phyloP scores from a whole-genome alignment of 352 stramenopile species.

The Globisporangium carolinianum region DNA sequence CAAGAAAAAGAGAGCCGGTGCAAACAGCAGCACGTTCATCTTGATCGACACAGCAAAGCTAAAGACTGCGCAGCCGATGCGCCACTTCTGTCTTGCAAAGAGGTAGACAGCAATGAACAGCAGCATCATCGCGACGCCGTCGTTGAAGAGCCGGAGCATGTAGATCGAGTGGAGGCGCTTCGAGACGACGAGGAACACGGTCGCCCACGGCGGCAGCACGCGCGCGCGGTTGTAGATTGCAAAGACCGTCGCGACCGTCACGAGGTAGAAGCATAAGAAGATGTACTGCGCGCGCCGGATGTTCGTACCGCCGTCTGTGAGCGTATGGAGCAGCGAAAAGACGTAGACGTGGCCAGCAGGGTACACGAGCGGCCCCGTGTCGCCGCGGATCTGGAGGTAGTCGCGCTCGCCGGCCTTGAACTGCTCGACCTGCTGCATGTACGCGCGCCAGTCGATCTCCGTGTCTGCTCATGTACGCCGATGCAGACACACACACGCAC shows the following conservation, averaged over 20 bases:
- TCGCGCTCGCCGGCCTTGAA: conserved; percentile 93
- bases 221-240: conserved; percentile 82
- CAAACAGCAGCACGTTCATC: conserved; percentile 99
- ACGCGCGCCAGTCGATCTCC: conserved; percentile 99
- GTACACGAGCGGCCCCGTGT: conserved; percentile 97
- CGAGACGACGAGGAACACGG: conserved; percentile 89
- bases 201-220: conserved; percentile 80
- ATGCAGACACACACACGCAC: too few relatives aligned
- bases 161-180: conserved; percentile 98
- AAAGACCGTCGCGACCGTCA: conserved; percentile 84
- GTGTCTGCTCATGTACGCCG: conserved; percentile 68
- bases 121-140: conserved; percentile 94
- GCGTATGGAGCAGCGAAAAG: conserved; percentile 89
- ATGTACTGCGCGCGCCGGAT: conserved; percentile 90
- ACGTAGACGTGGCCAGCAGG: conserved; percentile 97
- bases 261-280: conserved; percentile 94
- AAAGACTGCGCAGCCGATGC: conserved; percentile 90
- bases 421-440: conserved; percentile 97
- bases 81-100: conserved; percentile 77
- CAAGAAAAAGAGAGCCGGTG: conserved; percentile 94
- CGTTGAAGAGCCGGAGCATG: conserved; percentile 98
- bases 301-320: conserved; percentile 85
- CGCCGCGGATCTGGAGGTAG: conserved; percentile 93
- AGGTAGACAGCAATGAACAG: conserved; percentile 91
- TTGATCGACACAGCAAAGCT: conserved; percentile 97